A percentile compares a stretch with the other conserved stretches of the same genome.
These are phyloP conservation scores for Fraxinus nigra DNA, from an alignment of 305 asterid species.

Conservation along the genomic window DNA sequence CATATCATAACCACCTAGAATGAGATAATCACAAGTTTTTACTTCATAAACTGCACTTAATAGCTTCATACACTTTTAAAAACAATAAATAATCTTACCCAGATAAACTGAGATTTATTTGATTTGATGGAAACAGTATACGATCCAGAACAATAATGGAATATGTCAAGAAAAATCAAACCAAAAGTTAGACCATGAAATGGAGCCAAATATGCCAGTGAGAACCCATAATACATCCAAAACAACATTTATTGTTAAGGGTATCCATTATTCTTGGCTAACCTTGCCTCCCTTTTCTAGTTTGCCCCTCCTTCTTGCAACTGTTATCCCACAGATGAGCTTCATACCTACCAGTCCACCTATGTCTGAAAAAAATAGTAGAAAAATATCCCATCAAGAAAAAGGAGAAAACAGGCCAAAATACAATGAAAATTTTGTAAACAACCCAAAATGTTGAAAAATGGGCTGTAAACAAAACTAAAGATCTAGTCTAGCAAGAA, in stretches of 20 bases:
- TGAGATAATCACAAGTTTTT: not conserved
- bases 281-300: constrained; percentile 88
- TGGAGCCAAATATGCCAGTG: not conserved
- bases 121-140: constrained; percentile 33
- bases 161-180: constrained; percentile 19
- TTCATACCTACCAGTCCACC: constrained; percentile 77
- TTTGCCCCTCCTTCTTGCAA: constrained; percentile 79
- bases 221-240: constrained; percentile 4
- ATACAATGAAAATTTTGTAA: not conserved
- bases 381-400: not conserved
- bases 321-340: constrained; percentile 87
- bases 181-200: not conserved
- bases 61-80: not conserved
- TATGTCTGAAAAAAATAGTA: constrained; percentile 40
- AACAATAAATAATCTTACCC: constrained; percentile 41
- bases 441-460: not conserved
- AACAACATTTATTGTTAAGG: not conserved
- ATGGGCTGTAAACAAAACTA: no score
- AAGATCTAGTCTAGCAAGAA: not conserved
- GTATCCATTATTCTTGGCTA: constrained; percentile 14
- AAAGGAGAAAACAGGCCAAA: not conserved
- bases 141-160: constrained; percentile 22
- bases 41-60: not conserved
- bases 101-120: constrained; percentile 47
- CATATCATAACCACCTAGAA: constrained; percentile 68